These are phyloP conservation scores for Ustilago loliicola DNA, from an alignment of 1,284 basidiomycete genomes.

Conservation along the genomic window DNA sequence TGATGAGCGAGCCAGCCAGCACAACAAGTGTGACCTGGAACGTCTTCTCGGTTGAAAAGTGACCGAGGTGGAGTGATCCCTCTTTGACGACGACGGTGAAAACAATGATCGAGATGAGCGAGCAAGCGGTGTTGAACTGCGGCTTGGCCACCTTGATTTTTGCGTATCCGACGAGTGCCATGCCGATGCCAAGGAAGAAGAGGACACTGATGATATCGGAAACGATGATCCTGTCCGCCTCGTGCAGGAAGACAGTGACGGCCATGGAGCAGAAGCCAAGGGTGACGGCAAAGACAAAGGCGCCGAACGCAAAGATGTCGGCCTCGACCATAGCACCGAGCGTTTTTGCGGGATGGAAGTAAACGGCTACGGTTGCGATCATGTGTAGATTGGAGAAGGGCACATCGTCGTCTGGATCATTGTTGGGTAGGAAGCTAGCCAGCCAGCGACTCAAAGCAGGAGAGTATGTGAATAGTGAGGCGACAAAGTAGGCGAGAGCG, in stretches of 20 bases:
- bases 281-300: slow-evolving; percentile 79
- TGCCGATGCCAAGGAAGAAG: slow-evolving; percentile 81
- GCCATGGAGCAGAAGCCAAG: slow-evolving; percentile 82
- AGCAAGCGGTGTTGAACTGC: slow-evolving; percentile 86
- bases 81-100: slow-evolving; percentile 81
- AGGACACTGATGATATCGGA: slow-evolving; percentile 72
- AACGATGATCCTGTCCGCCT: slow-evolving; percentile 73
- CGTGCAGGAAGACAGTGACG: slow-evolving; percentile 68
- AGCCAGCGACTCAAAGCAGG: slow-evolving; percentile 72
- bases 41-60: slow-evolving; percentile 68
- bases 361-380: slow-evolving; percentile 84
- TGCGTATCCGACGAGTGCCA: slow-evolving; percentile 85
- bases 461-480: slow-evolving; percentile 91
- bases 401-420: slow-evolving; percentile 57
- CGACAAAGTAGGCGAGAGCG: slow-evolving; percentile 88
- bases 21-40: slow-evolving; percentile 77
- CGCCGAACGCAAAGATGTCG: slow-evolving; percentile 81
- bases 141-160: slow-evolving; percentile 91
- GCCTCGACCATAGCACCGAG: slow-evolving; percentile 91
- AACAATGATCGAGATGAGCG: slow-evolving; percentile 59
- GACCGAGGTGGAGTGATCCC: slow-evolving; percentile 78
- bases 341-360: slow-evolving; percentile 77
- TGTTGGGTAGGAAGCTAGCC: slow-evolving; percentile 58
- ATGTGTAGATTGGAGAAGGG: slow-evolving; percentile 81
- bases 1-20: slow-evolving; percentile 80